Base-by-base conservation (phyloP, 805 yeast genomes). In the Myxozyma geophila region DNA sequence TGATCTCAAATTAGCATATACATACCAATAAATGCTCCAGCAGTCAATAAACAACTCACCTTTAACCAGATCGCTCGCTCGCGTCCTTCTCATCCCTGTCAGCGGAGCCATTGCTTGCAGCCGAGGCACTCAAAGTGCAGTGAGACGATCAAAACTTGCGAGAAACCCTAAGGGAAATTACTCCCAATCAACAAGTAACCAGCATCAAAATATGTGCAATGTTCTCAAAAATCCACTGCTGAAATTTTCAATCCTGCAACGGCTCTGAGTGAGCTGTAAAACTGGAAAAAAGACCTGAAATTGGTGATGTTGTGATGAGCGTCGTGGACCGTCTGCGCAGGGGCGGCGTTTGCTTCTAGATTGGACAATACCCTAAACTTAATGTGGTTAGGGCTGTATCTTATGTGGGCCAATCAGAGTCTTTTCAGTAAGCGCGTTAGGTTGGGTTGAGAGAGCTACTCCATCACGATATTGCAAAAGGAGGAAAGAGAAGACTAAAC, bases 21-120 rank as follows among this genome's bases (percentile, higher is more conserved):
- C 5, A 19, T 3, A 15, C n/a, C 35, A 39, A 19, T 10, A n/a
- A 17, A 52, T 15, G 19, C 12, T 9, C 1, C 7, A 7, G 8
- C 28, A 40, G 8, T 13, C n/a, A 19, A 28, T 15, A 17, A 13
- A 19, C 36, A 8, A 28, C 57, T 4, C 28, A 53, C 57, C 13
- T 33, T 53, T 15, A 28, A 28, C 21, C 12, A 21, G 19, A n/a
- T 13, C 12, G 44, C 37, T 40, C 39, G 57, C 57, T 28, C 39
- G 57, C 36, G 48, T 41, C 21, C 55, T 53, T 56, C 70, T n/a
- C 54, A 60, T 59, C 6, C 48, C 52, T 41, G 59, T 28, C 44
- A 64, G 55, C n/a, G 54, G 59, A 35, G 63, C 67, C 68, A 64
- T 67, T 43, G 62, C n/a, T 40, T 8, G 21, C 7, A 35, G 15